Conservation (phyloP, 495 filamentous ascomycete genomes). For the Durotheca rogersii region DNA sequence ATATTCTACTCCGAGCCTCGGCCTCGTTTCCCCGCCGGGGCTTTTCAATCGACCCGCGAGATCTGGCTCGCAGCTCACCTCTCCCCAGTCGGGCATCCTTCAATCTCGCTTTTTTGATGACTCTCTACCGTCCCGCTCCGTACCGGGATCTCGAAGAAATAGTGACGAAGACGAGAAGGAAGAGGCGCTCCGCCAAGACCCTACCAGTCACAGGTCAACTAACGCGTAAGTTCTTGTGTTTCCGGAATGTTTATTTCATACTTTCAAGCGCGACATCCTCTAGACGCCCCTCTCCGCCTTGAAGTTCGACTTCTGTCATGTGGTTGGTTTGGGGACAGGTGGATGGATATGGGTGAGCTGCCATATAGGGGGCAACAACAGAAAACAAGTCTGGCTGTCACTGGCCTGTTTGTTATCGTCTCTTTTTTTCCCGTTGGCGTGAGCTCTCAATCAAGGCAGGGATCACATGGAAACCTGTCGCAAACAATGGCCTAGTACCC, state of each 20-base stretch:
- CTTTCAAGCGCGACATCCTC: too few species aligned
- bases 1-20: conserved; percentile 78
- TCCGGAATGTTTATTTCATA: not conserved
- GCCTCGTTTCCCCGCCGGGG: conserved; percentile 72
- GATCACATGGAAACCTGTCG: not conserved
- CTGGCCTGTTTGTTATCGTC: not conserved
- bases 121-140: conserved; percentile 71
- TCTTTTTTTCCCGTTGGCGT: not conserved
- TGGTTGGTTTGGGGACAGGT: too few species aligned
- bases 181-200: conserved; percentile 62
- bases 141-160: conserved; percentile 81
- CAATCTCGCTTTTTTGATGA: conserved; percentile 56
- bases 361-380: too few species aligned
- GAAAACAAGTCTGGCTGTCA: too few species aligned
- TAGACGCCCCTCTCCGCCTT: too few species aligned
- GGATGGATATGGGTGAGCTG: too few species aligned
- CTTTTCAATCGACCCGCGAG: conserved; percentile 71
- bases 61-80: conserved; percentile 69
- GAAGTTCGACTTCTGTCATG: too few species aligned
- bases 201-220: conserved; percentile 65
- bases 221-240: conserved; percentile 61
- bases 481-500: not conserved
- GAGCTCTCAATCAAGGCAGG: not conserved
- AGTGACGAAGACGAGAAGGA: conserved; percentile 77
- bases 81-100: conserved; percentile 55